These are phyloP conservation scores for Aspergillus avenaceus DNA, from an alignment of 495 filamentous ascomycete species.

Conservation along the genomic window DNA sequence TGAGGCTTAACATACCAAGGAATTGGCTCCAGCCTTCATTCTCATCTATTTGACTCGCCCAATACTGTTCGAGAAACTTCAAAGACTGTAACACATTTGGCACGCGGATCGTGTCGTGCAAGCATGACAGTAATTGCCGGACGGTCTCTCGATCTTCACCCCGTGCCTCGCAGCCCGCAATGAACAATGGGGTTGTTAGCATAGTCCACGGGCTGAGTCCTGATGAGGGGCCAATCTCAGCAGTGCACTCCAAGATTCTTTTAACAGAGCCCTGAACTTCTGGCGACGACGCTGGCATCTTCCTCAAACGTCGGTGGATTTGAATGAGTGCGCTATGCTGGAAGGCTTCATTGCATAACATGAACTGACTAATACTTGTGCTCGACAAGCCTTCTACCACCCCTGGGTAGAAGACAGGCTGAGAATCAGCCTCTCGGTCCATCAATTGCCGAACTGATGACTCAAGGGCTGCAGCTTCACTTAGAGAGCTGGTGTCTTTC, in stretches of 20 bases:
- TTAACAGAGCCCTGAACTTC: constrained; percentile 38
- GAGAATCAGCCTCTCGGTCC: constrained; percentile 24
- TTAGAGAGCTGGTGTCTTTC: constrained; percentile 20
- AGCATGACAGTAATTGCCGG: constrained; percentile 26
- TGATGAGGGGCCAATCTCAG: constrained; percentile 37
- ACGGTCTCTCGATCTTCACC: constrained; percentile 38
- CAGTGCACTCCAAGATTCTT: constrained; percentile 40
- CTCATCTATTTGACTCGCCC: constrained; percentile 33
- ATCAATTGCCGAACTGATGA: constrained; percentile 34
- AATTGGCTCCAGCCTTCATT: constrained; percentile 45
- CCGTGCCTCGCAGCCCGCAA: constrained; percentile 41
- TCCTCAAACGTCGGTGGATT: constrained; percentile 37
- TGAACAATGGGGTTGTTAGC: constrained; percentile 45
- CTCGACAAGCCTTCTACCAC: constrained; percentile 32
- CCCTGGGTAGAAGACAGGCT: constrained; percentile 39
- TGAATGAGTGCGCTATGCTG: constrained; percentile 46
- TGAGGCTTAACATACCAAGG: constrained; percentile 29
- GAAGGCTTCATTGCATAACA: constrained; percentile 45
- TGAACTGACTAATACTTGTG: constrained; percentile 32
- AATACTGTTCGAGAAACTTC: constrained; percentile 42
- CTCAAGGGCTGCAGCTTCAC: constrained; percentile 32
- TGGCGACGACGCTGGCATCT: constrained; percentile 28
- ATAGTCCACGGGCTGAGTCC: constrained; percentile 45
- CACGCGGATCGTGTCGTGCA: constrained; percentile 42
- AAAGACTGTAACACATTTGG: constrained; percentile 45